Evolutionary conservation across 2,329 filamentous ascomycete species (phyloP).

Genomic region (Harringtonia lauricola): DNA sequence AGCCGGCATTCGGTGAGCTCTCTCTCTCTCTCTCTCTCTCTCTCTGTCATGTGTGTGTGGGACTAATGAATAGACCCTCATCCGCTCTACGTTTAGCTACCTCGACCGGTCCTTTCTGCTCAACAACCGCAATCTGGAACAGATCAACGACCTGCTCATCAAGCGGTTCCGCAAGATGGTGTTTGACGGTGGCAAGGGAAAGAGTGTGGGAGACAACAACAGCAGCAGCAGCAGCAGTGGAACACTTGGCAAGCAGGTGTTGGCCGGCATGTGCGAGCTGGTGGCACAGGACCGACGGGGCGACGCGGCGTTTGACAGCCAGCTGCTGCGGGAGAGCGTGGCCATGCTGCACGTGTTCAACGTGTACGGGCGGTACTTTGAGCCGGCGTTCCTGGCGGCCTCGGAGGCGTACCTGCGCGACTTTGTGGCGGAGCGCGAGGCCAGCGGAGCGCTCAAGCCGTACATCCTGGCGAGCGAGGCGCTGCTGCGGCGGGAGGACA

Average conservation of each 20-base stretch:
- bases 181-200: slow-evolving; percentile 22
- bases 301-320: slow-evolving; percentile 44
- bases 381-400: slow-evolving; percentile 57
- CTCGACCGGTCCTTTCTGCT: slow-evolving; percentile 84
- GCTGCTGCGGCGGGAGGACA: slow-evolving; percentile 61
- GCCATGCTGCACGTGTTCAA: slow-evolving; percentile 77
- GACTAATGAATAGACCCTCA: slow-evolving; percentile 43
- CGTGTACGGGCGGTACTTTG: slow-evolving; percentile 70
- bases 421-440: slow-evolving; percentile 59
- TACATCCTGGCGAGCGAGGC: slow-evolving; percentile 63
- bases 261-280: slow-evolving; percentile 60
- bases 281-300: slow-evolving; percentile 59
- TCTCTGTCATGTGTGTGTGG: background rate
- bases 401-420: slow-evolving; percentile 58
- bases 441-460: slow-evolving; percentile 48
- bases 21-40: background rate
- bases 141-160: slow-evolving; percentile 74
- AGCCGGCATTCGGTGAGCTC: slow-evolving; percentile 58
- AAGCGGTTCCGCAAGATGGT: slow-evolving; percentile 57
- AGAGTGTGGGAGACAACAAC: background rate
- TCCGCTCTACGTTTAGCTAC: slow-evolving; percentile 88
- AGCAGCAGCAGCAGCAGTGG: slow-evolving; percentile 1
- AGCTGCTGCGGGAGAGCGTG: slow-evolving; percentile 63
- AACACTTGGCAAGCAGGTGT: slow-evolving; percentile 25
- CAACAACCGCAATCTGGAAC: slow-evolving; percentile 54